Conservation (phyloP, 352 stramenopile species). For the Pythium pectinolyticum region DNA sequence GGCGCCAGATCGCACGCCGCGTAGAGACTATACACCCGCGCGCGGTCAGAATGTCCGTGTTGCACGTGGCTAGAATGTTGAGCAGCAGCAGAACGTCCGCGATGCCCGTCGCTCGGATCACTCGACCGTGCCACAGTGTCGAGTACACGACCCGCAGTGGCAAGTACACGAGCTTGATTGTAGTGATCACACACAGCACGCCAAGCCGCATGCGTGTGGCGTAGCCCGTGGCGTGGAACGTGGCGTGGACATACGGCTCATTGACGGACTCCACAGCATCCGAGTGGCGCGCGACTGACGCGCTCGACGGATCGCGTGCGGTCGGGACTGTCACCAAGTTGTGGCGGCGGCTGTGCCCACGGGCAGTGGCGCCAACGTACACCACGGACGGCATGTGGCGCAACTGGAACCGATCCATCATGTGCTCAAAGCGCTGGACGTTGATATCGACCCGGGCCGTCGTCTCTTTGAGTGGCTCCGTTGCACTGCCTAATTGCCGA, state of each 20-base stretch:
- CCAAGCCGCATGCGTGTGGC: conserved; percentile 29
- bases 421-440: conserved; percentile 40
- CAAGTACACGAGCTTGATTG: conserved; percentile 33
- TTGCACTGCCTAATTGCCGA: no score
- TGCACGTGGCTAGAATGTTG: conserved; percentile 43
- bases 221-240: no score
- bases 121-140: not conserved
- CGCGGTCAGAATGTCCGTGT: conserved; percentile 42
- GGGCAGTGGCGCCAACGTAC: no score
- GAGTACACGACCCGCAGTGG: conserved; percentile 43
- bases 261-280: no score
- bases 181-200: conserved; percentile 24
- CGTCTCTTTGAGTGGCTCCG: not conserved
- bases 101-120: conserved; percentile 10
- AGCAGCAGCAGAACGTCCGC: conserved; percentile 38
- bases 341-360: no score
- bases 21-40: conserved; percentile 32
- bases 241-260: no score
- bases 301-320: no score
- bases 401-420: conserved; percentile 59
- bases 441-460: no score
- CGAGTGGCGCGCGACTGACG: no score
- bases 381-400: no score
- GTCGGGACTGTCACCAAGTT: no score
- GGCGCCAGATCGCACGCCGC: conserved; percentile 34